Evolutionary conservation across 2,329 filamentous ascomycete species (phyloP), one percentile per base, ranked within the genome.

Genomic region (Sclerotinia glacialis): DNA sequence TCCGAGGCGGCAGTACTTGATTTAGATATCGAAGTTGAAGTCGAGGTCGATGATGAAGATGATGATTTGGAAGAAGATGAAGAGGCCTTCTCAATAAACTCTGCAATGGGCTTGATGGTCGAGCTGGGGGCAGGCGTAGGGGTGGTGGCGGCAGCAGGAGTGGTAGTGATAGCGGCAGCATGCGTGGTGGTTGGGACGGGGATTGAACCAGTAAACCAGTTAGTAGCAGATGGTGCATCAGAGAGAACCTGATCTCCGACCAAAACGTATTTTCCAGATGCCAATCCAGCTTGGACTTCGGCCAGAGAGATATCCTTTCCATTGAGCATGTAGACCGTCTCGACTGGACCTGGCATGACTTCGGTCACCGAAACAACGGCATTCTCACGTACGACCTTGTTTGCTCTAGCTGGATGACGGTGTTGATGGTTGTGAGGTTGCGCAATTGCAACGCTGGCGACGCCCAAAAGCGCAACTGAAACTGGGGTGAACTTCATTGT

Each of bases 301-400:
- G 84, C 78, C 68, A 84, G 79, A 64, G 82, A 80, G 72, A 96
- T 83, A 8, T 58, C 26, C 74, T 87, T 73, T 68, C 88, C 89
- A 68, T 89, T 85, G 64, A 93, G 80, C 64, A 89, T 83, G 79
- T 93, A 97, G 66, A 89, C 84, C 66, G 88, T 86, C 72, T 88
- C 84, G 62, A 86, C 88, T 42, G 88, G 83, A 52, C 83, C 85
- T 50, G 83, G 80, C 66, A 84, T 80, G 59, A 81, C 79, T 46
- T 80, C 77, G 21, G 79, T 78, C 37, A 74, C 78, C 1, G 67
- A 54, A 16, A 68, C 67, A 23, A 56, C 55, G 55, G 70, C 69
- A 47, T 81, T 82, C 78, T 80, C 82, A 75, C 84, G 80, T 61
- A 82, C 78, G 42, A 79, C 78, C 68, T 80, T 79, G 46, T 79